phyloP scores from a whole-genome alignment of 2,329 filamentous ascomycete genomes.

The Huntiella bhutanensis region DNA sequence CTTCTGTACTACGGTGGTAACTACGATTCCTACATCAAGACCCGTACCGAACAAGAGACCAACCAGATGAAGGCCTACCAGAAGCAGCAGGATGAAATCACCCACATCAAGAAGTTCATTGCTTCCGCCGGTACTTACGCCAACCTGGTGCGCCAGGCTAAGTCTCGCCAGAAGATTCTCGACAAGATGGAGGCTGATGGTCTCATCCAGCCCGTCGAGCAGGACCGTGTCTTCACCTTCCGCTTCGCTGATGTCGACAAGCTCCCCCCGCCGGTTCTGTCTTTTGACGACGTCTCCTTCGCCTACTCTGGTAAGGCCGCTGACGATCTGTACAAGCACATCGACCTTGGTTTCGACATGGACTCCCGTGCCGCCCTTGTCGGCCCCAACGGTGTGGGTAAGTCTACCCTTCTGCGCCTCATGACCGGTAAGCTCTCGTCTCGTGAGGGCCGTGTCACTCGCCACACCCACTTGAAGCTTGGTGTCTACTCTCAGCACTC shows the following conservation, averaged over 20 bases:
- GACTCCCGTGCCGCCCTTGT: conserved; percentile 94
- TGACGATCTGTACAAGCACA: conserved; percentile 89
- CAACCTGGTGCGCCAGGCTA: conserved; percentile 96
- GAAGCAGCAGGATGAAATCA: conserved; percentile 98
- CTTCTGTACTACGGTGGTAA: conserved; percentile 98
- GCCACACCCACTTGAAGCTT: conserved; percentile 96
- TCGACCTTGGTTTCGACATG: conserved; percentile 99
- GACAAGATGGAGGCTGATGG: conserved; percentile 99
- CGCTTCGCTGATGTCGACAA: conserved; percentile 97
- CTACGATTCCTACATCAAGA: conserved; percentile 97
- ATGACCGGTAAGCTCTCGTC: conserved; percentile 93
- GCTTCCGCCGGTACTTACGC: conserved; percentile 98
- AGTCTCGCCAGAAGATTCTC: conserved; percentile 97
- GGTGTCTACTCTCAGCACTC: conserved; percentile 98
- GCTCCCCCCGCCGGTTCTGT: conserved; percentile 89
- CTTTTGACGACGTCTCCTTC: conserved; percentile 94
- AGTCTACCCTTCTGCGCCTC: conserved; percentile 85
- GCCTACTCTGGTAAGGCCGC: conserved; percentile 80
- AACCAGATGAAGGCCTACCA: conserved; percentile 99
- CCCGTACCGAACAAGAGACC: conserved; percentile 75
- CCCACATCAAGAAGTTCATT: conserved; percentile 99
- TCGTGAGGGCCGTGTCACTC: conserved; percentile 60
- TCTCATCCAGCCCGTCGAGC: conserved; percentile 77
- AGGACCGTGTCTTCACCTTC: conserved; percentile 88
- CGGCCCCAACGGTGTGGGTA: conserved; percentile 96